Percentiles rank a stretch among this genome's conserved stretches.
Evolutionary conservation across 225 moss, liverwort and hornwort species (phyloP).

Genomic region (Straminergon stramineum): DNA sequence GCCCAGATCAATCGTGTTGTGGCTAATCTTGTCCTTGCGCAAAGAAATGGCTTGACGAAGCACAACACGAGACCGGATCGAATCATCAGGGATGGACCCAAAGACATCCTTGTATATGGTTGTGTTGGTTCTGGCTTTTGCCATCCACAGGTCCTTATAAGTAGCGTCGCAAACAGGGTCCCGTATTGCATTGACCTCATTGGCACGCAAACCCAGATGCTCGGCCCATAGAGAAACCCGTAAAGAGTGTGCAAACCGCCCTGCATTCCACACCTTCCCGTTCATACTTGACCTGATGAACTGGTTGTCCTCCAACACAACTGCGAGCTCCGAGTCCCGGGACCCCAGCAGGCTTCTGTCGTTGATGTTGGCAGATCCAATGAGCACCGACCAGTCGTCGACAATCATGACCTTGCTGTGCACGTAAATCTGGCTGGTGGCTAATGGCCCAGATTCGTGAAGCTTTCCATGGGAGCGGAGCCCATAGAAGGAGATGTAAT

Average conservation of each 20-base stretch:
- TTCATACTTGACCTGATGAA: conserved; percentile 48
- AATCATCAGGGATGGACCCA: conserved; percentile 45
- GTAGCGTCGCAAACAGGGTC: conserved; percentile 48
- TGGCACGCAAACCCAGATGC: conserved; percentile 37
- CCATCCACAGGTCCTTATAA: conserved; percentile 47
- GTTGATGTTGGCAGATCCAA: conserved; percentile 57
- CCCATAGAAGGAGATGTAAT: conserved; percentile 44
- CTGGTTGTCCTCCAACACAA: conserved; percentile 49
- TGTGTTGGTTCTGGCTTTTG: conserved; percentile 34
- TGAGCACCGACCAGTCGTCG: conserved; percentile 47
- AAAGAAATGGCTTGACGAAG: conserved; percentile 40
- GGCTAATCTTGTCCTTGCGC: conserved; percentile 39
- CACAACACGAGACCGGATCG: conserved; percentile 32
- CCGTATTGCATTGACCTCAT: conserved; percentile 19
- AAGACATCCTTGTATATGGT: conserved; percentile 30
- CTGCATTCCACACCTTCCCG: conserved; percentile 52
- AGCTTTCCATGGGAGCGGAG: conserved; percentile 56
- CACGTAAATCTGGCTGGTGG: conserved; percentile 55
- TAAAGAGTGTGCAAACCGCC: conserved; percentile 47
- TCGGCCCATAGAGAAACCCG: conserved; percentile 51
- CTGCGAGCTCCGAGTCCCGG: conserved; percentile 49
- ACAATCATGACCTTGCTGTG: conserved; percentile 64
- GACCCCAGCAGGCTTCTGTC: conserved; percentile 52
- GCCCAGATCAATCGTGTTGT: conserved; percentile 57
- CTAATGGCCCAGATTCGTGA: conserved; percentile 35